Evolutionary conservation across 1,284 basidiomycete genomes (phyloP).

Genomic region (Rhodotorula sp.): DNA sequence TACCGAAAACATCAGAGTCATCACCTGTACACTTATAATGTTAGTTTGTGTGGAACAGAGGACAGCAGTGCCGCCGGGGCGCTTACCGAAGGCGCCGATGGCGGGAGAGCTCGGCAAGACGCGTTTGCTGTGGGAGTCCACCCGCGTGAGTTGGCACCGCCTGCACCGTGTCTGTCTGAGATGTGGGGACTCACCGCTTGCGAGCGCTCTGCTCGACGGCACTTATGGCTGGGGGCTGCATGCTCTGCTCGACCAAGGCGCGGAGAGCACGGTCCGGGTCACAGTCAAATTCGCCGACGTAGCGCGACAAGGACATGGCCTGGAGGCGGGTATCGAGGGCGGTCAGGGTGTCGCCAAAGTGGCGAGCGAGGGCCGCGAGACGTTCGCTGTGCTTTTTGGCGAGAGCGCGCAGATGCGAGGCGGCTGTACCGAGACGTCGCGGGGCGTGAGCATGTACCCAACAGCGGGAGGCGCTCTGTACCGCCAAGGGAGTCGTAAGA

Average conservation of each 20-base stretch:
- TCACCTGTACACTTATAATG: neutral
- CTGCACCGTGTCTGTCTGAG: neutral
- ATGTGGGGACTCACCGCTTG: constrained; percentile 12
- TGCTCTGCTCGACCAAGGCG: constrained; percentile 15
- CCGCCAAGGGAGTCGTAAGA: neutral
- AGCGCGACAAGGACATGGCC: constrained; percentile 9
- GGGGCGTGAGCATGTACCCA: no score
- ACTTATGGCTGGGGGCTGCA: constrained; percentile 13
- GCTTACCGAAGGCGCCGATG: neutral
- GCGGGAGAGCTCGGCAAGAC: constrained; percentile 12
- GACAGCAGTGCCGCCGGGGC: neutral
- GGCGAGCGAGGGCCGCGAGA: constrained; percentile 11
- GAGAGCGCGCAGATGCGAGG: constrained; percentile 14
- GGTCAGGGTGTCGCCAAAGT: constrained; percentile 16
- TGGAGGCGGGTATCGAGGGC: constrained; percentile 22
- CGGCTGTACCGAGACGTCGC: constrained; percentile 1
- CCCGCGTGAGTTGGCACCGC: neutral
- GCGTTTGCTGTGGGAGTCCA: constrained; percentile 11
- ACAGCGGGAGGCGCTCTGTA: no score
- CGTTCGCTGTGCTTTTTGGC: neutral
- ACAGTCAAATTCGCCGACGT: constrained; percentile 11
- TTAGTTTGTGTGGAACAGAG: neutral
- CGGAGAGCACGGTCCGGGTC: constrained; percentile 15
- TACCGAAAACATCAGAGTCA: constrained; percentile 1
- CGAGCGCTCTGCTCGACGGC: constrained; percentile 14